A percentile compares a stretch with the other conserved stretches of the same genome.
phyloP scores from a whole-genome alignment of 345 rosid species.

The Brassica juncea region DNA sequence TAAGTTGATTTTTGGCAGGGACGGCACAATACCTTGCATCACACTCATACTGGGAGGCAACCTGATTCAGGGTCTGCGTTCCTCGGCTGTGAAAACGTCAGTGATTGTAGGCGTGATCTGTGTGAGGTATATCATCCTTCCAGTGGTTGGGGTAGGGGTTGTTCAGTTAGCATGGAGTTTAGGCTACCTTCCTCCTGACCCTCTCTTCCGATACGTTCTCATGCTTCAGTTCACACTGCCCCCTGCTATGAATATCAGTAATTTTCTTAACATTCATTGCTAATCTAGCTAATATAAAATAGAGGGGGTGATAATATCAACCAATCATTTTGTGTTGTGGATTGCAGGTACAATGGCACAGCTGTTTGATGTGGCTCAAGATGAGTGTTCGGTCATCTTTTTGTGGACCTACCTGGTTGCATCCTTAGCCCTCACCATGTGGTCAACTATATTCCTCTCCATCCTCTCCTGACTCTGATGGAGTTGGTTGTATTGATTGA shows the following conservation, averaged over 20 bases:
- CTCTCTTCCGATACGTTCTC: constrained; percentile 69
- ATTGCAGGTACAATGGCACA: constrained; percentile 86
- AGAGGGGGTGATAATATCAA: not conserved
- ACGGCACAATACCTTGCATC: constrained; percentile 86
- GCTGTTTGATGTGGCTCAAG: constrained; percentile 82
- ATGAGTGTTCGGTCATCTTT: constrained; percentile 85
- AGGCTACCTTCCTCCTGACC: constrained; percentile 78
- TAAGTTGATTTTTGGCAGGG: constrained; percentile 48
- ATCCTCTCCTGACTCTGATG: constrained; percentile 50
- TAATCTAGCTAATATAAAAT: not conserved
- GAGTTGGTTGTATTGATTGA: not conserved
- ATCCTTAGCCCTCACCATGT: constrained; percentile 69
- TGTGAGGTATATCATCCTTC: constrained; percentile 63
- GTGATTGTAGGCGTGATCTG: constrained; percentile 58
- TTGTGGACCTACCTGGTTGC: constrained; percentile 89
- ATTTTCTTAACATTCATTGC: not conserved
- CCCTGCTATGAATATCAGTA: constrained; percentile 94
- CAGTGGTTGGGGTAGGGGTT: constrained; percentile 65
- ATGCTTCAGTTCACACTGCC: constrained; percentile 88
- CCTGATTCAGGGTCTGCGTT: constrained; percentile 75
- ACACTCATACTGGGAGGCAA: constrained; percentile 93
- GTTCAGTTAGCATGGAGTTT: constrained; percentile 65
- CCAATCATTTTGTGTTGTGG: not conserved
- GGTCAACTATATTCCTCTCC: constrained; percentile 89
- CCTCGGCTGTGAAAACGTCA: constrained; percentile 58